Percentiles rank a stretch among this genome's conserved stretches.
These are phyloP conservation scores for Gillenia trifoliata DNA, from an alignment of 306 rosid species.

Conservation along the genomic window DNA sequence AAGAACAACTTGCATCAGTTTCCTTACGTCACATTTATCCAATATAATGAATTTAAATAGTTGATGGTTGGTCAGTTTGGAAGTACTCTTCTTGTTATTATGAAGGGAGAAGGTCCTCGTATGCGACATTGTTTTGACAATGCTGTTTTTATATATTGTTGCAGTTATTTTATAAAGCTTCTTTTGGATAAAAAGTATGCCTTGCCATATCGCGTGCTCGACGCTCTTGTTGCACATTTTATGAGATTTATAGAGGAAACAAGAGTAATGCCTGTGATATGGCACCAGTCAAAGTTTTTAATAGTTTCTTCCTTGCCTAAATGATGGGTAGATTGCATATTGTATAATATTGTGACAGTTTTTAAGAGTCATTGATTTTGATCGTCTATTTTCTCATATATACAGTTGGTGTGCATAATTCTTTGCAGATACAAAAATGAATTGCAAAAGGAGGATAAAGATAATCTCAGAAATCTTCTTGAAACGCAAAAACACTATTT, in stretches of 20 bases:
- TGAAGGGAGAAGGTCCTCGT: neutral
- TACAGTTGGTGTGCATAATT: conserved; percentile 11
- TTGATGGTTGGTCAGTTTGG: neutral
- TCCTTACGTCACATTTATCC: neutral
- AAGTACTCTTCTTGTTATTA: neutral
- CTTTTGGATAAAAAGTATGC: conserved; percentile 92
- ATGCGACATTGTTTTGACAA: neutral
- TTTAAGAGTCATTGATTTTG: neutral
- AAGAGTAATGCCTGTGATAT: conserved; percentile 89
- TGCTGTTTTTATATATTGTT: conserved; percentile 20
- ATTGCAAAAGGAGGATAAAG: conserved; percentile 70
- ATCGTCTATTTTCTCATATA: neutral
- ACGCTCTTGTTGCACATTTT: conserved; percentile 72
- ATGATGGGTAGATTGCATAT: neutral
- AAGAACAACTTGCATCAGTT: neutral
- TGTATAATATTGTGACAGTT: neutral
- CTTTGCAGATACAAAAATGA: conserved; percentile 84
- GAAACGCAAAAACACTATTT: conserved; percentile 69
- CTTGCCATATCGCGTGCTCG: conserved; percentile 81
- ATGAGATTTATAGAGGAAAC: conserved; percentile 67
- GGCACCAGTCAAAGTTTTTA: conserved; percentile 57
- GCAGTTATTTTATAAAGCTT: conserved; percentile 95
- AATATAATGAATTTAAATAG: neutral
- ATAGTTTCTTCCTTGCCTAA: neutral
- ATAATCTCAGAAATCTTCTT: conserved; percentile 55